phyloP scores from a whole-genome alignment of 192 early-diverging fungal species.

The Fimicolochytrium jonesii region DNA sequence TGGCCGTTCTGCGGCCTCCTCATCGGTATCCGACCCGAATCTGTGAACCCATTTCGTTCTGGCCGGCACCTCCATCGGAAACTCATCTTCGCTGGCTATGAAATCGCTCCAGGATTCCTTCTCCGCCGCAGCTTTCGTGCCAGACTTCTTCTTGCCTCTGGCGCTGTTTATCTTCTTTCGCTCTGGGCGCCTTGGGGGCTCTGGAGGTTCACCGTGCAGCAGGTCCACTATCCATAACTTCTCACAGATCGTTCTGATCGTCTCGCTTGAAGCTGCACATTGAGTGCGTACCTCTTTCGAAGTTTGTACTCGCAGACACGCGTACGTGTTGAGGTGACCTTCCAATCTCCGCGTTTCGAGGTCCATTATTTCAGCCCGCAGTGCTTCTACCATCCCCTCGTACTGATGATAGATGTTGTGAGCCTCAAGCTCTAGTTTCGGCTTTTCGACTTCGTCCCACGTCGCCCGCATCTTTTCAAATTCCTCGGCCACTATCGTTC shows the following conservation, averaged over 20 bases:
- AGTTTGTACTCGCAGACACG: no score
- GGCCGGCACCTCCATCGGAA: neutral
- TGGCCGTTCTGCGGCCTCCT: no score
- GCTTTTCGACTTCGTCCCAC: no score
- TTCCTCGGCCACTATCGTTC: conserved; percentile 1
- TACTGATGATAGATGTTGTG: no score
- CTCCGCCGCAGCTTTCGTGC: neutral
- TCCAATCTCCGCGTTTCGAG: no score
- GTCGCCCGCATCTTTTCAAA: no score
- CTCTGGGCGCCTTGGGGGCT: neutral
- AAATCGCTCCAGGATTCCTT: conserved; percentile 10
- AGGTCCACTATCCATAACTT: conserved; percentile 11
- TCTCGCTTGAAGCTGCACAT: neutral
- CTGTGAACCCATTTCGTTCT: no score
- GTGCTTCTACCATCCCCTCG: no score
- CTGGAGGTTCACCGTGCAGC: neutral
- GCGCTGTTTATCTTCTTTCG: neutral
- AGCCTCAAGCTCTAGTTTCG: no score
- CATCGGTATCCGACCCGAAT: no score
- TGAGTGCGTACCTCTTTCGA: neutral
- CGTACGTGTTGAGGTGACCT: no score
- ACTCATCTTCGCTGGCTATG: conserved; percentile 19
- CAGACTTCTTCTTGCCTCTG: neutral
- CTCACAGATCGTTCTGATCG: neutral
- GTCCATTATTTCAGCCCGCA: no score